phyloP scores from a whole-genome alignment of 352 stramenopile genomes.

The Phytophthora syringae region DNA sequence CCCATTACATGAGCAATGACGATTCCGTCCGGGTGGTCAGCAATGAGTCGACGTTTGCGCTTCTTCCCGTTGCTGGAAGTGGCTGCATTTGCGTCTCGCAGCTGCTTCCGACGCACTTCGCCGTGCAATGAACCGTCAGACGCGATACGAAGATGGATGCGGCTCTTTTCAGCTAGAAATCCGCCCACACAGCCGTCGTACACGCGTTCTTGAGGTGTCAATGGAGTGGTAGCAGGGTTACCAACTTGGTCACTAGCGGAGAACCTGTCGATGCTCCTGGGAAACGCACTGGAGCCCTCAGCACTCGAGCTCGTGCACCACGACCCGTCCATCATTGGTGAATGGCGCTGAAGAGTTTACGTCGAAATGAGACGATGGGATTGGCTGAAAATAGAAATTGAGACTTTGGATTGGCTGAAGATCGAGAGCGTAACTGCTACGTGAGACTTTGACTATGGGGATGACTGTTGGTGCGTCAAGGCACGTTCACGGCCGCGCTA shows the following conservation, averaged over 20 bases:
- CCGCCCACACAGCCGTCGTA: constrained; percentile 60
- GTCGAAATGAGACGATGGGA: background rate
- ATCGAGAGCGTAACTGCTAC: constrained; percentile 1
- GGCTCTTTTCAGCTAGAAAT: constrained; percentile 41
- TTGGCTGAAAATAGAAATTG: constrained; percentile 23
- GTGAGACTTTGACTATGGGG: background rate
- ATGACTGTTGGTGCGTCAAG: constrained; percentile 16
- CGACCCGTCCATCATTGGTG: constrained; percentile 20
- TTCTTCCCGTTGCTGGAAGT: constrained; percentile 24
- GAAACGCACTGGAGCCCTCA: constrained; percentile 4
- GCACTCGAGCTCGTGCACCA: constrained; percentile 12
- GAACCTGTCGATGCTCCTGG: constrained; percentile 1
- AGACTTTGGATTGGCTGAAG: constrained; percentile 19
- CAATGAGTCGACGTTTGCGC: constrained; percentile 28
- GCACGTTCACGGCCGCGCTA: constrained; percentile 1
- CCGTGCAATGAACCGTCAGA: constrained; percentile 45
- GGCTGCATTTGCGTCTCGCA: background rate
- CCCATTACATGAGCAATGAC: constrained; percentile 44
- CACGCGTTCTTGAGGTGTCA: constrained; percentile 37
- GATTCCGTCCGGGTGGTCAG: constrained; percentile 33
- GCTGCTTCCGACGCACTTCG: constrained; percentile 39
- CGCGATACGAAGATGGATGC: constrained; percentile 51
- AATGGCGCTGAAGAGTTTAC: background rate
- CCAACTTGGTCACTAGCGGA: background rate
- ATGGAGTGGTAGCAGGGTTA: background rate